A percentile compares a stretch with the other conserved stretches of the same genome.
Conservation (phyloP, 192 early-diverging fungal genomes). For the Backusella psychrophila region DNA sequence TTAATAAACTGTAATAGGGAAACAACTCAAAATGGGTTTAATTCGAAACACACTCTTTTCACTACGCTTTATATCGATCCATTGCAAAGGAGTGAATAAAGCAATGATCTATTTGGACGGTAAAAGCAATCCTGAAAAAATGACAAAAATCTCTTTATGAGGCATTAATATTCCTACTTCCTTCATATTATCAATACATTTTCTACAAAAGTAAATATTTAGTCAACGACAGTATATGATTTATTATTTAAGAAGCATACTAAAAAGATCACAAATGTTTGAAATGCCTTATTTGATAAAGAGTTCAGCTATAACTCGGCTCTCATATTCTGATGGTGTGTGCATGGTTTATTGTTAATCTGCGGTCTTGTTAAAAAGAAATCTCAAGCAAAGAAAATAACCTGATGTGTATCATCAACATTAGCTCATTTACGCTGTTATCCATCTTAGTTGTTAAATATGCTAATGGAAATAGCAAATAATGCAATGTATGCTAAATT, state of each 20-base stretch:
- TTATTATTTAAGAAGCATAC: background rate
- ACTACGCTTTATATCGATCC: background rate
- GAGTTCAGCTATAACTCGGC: too few relatives aligned
- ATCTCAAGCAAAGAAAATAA: background rate
- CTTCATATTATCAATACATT: background rate
- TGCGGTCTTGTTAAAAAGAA: background rate
- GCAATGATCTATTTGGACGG: background rate
- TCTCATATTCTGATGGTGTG: background rate
- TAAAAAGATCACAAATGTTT: background rate
- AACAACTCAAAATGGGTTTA: background rate
- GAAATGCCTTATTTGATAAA: background rate
- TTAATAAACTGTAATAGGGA: background rate
- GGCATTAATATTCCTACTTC: background rate
- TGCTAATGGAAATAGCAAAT: background rate
- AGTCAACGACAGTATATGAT: background rate
- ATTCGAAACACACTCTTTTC: background rate
- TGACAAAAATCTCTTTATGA: background rate
- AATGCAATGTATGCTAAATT: background rate
- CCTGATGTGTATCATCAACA: background rate
- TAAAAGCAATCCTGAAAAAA: background rate
- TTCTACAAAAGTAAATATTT: background rate
- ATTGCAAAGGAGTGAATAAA: background rate
- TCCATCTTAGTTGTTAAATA: background rate
- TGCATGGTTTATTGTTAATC: background rate
- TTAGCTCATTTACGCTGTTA: background rate